phyloP scores from a whole-genome alignment of 1,284 basidiomycete genomes.

The Boletus smithii region DNA sequence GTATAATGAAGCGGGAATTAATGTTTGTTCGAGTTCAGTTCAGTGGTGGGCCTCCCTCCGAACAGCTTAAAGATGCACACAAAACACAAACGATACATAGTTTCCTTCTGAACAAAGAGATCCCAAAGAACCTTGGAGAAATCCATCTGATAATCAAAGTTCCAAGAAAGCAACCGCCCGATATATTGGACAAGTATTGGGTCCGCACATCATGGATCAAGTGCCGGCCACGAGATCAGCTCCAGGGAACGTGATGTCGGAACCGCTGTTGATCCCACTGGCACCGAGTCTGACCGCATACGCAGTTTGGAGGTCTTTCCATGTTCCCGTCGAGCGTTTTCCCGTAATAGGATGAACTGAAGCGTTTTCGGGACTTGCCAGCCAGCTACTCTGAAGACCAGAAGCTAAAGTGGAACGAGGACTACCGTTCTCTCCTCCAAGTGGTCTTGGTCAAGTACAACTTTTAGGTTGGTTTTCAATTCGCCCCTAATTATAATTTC shows the following conservation, averaged over 20 bases:
- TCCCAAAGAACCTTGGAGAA: constrained; percentile 11
- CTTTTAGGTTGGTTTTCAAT: too few species aligned
- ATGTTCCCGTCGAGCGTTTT: not conserved
- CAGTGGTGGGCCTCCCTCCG: constrained; percentile 8
- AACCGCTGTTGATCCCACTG: not conserved
- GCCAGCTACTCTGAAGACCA: too few species aligned
- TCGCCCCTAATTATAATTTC: too few species aligned
- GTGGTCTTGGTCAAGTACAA: too few species aligned
- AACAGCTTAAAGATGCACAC: not conserved
- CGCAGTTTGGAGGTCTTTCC: constrained; percentile 10
- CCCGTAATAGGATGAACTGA: constrained; percentile 10
- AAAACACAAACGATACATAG: constrained; percentile 14
- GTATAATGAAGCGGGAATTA: not conserved
- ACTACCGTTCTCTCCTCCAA: too few species aligned
- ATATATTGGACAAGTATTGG: constrained; percentile 10
- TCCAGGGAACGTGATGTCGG: not conserved
- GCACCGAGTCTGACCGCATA: constrained; percentile 3
- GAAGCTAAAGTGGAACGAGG: too few species aligned
- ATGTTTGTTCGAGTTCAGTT: constrained; percentile 19
- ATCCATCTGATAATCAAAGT: constrained; percentile 4
- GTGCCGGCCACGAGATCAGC: not conserved
- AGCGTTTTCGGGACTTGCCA: too few species aligned
- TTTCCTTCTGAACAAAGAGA: constrained; percentile 12
- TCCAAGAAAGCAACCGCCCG: constrained; percentile 18
- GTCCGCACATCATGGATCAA: not conserved